Evolutionary conservation across 2,329 filamentous ascomycete genomes (phyloP), one percentile per base, ranked within the genome.

Genomic region (Metarhizium guizhouense): DNA sequence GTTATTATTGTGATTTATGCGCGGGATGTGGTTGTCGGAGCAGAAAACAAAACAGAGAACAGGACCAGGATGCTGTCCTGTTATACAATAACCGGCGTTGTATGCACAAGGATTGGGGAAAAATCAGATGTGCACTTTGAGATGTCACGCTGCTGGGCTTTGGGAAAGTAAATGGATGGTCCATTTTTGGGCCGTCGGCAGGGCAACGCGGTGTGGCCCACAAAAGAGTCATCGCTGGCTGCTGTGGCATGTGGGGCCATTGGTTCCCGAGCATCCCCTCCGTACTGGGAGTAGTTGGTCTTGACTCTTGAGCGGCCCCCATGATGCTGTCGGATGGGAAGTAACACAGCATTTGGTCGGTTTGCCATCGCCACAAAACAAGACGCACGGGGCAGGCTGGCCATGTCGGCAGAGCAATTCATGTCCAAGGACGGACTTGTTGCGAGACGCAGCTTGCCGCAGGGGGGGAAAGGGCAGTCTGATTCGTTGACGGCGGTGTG

Each of bases 161-260:
- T n/a, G 43, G n/a, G 34, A 55, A 61, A 63, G 62, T 65, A 59
- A 66, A 63, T 58, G 59, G 54, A 57, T 25, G 29, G 52, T 29
- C 25, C 16, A 16, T 43, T 52, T 51, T 20, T 13, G 29, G 48
- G 4, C 14, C 16, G 65, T 68, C 61, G 59, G 56, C 63, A 14
- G 58, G 59, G 64, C 63, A 68, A 68, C 66, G 36, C 18, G 5
- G n/a, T 32, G 45, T 13, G 45, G 45, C n/a, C 14, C 36, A 50
- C 7, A 36, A 16, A 52, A 30, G n/a, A 18, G 52, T 34, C 14
- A 40, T 49, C 16, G 29, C 16, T 45, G 16, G 42, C 42, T 45
- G 55, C 56, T 56, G 57, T 48, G 55, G 43, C 50, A 16, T 43
- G 53, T 54, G 53, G 47, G 20, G 47, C n/a, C 45, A 34, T 30